These are phyloP conservation scores for Epichloe bromicola DNA, from an alignment of 2,329 filamentous ascomycete genomes.

Conservation along the genomic window DNA sequence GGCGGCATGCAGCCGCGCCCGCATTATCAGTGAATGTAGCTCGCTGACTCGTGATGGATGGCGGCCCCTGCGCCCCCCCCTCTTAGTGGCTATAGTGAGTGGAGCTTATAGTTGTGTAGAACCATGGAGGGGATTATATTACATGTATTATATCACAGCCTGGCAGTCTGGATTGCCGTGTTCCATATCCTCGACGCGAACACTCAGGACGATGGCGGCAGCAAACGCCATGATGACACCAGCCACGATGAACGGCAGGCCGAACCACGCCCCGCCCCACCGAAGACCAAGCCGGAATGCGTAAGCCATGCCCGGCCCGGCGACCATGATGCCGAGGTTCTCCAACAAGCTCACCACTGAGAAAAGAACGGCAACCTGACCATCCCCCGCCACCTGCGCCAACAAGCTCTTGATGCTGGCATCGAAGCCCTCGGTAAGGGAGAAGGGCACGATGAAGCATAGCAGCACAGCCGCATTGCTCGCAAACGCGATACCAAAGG, in stretches of 20 bases:
- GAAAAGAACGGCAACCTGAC: background rate
- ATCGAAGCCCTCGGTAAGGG: background rate
- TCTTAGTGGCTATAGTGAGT: too few species aligned
- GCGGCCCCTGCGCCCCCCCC: too few species aligned
- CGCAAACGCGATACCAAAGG: background rate
- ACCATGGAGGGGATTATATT: too few species aligned
- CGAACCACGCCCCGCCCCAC: background rate
- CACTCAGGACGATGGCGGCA: too few species aligned
- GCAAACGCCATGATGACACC: background rate
- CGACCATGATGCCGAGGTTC: background rate
- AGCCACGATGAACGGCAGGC: background rate
- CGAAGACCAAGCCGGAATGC: background rate
- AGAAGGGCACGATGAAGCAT: background rate
- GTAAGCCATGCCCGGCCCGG: background rate
- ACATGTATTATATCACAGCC: too few species aligned
- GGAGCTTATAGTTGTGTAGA: too few species aligned
- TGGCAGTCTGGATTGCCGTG: too few species aligned
- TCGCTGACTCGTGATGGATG: too few species aligned
- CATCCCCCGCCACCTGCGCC: background rate
- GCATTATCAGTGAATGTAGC: too few species aligned
- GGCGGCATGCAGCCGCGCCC: too few species aligned
- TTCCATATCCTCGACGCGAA: too few species aligned
- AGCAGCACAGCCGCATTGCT: background rate
- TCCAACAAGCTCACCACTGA: background rate
- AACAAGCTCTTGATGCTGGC: background rate